phyloP scores from a whole-genome alignment of 306 rosid species.

The Oemleria cerasiformis region DNA sequence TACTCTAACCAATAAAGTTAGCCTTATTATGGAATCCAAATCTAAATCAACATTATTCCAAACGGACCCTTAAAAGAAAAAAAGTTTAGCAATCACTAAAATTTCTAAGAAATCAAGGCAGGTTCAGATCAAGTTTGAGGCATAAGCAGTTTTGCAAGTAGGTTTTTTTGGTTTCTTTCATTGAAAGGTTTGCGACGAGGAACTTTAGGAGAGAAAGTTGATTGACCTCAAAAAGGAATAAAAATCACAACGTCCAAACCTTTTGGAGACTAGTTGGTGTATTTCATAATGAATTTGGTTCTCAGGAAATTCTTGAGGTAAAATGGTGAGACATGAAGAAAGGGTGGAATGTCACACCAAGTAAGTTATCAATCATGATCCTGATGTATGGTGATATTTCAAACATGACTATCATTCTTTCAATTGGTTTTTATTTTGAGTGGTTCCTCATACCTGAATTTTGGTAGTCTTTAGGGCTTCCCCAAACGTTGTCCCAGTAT shows the following conservation, averaged over 20 bases:
- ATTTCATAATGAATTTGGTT: not conserved
- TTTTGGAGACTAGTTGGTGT: not conserved
- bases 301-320: not conserved
- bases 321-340: not conserved
- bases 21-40: too few species aligned
- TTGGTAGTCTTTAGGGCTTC: conserved; percentile 49
- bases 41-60: too few species aligned
- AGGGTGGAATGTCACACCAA: not conserved
- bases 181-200: not conserved
- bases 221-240: not conserved
- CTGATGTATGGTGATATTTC: not conserved
- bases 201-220: not conserved
- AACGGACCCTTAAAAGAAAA: not conserved
- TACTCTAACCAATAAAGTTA: too few species aligned
- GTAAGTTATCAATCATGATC: not conserved
- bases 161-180: not conserved
- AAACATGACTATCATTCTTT: not conserved
- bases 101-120: not conserved
- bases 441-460: conserved; percentile 50
- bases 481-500: conserved; percentile 83
- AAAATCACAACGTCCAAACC: not conserved
- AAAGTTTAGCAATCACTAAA: not conserved
- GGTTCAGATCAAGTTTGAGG: not conserved
- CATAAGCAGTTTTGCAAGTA: not conserved
- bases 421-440: not conserved